Conservation (phyloP, 345 rosid species). For the Populus pruinosa region DNA sequence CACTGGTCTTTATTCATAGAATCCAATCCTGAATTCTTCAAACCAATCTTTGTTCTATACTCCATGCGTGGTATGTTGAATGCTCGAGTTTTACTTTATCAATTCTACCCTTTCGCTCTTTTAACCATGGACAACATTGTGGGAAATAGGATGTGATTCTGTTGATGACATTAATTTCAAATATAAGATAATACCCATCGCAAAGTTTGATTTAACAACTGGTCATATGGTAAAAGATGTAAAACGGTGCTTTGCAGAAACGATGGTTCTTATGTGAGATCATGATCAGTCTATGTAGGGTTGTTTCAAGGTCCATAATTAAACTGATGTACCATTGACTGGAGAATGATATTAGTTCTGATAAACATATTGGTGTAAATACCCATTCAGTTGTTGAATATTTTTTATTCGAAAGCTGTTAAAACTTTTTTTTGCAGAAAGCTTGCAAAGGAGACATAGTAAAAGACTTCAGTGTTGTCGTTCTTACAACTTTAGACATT, state of each 20-base stretch:
- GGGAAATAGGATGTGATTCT: not conserved
- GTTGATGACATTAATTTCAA: not conserved
- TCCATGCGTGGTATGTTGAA: not conserved
- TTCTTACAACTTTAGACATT: conserved; percentile 79
- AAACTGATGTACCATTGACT: not conserved
- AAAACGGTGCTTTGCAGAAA: not conserved
- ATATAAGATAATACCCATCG: not conserved
- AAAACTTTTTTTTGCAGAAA: conserved; percentile 50
- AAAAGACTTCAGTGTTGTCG: conserved; percentile 64
- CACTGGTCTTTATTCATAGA: conserved; percentile 52
- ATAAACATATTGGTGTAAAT: not conserved
- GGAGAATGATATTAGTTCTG: not conserved
- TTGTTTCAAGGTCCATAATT: not conserved
- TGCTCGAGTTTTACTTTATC: not conserved
- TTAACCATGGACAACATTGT: not conserved
- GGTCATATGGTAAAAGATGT: not conserved
- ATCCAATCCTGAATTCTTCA: not conserved
- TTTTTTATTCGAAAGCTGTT: not conserved
- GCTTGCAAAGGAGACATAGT: conserved; percentile 70
- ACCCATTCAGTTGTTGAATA: not conserved
- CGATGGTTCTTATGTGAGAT: not conserved
- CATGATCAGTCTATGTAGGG: not conserved
- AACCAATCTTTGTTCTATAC: not conserved
- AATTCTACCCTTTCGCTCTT: not conserved
- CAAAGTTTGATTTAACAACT: not conserved